Percentiles rank a stretch among this genome's conserved stretches.
phyloP scores from a whole-genome alignment of 75 land plant genomes.

The Picea sitchensis region DNA sequence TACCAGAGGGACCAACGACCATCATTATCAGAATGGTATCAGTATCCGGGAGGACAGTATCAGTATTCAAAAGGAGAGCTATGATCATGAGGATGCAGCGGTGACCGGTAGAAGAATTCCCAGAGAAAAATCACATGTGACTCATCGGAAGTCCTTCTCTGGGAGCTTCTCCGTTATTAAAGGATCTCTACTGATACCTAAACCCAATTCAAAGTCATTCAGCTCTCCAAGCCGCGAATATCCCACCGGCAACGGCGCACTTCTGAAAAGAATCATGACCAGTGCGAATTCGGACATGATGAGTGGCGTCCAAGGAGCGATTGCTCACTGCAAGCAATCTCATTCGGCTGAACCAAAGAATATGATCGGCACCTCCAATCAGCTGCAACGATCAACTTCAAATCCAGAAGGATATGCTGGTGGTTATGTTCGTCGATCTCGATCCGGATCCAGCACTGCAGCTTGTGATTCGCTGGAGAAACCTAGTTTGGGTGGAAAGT shows the following conservation, averaged over 20 bases:
- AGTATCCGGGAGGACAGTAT: not conserved
- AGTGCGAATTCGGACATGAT: conserved; percentile 34
- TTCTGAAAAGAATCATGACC: conserved; percentile 26
- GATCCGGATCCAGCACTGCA: not conserved
- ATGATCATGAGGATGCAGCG: conserved; percentile 1
- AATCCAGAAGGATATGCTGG: not conserved
- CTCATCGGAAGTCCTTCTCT: conserved; percentile 39
- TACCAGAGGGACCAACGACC: too few relatives aligned
- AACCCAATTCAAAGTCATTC: conserved; percentile 12
- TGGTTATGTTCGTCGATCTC: not conserved
- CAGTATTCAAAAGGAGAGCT: not conserved
- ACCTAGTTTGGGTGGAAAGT: not conserved
- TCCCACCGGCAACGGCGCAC: conserved; percentile 10
- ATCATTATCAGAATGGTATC: not conserved
- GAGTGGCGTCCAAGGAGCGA: conserved; percentile 48
- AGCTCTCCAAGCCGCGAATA: conserved; percentile 10
- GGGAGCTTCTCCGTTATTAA: conserved; percentile 12
- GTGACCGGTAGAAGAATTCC: conserved; percentile 25
- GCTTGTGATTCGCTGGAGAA: not conserved
- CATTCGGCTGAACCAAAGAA: conserved; percentile 11
- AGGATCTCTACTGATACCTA: conserved; percentile 7
- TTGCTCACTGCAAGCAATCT: conserved; percentile 61
- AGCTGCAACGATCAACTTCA: not conserved
- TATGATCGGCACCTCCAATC: not conserved
- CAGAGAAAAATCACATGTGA: conserved; percentile 11